Percentiles rank a stretch among this genome's conserved stretches.
These are phyloP conservation scores for Gonium pectorale DNA, from an alignment of 139 green algal genomes.

Conservation along the genomic window DNA sequence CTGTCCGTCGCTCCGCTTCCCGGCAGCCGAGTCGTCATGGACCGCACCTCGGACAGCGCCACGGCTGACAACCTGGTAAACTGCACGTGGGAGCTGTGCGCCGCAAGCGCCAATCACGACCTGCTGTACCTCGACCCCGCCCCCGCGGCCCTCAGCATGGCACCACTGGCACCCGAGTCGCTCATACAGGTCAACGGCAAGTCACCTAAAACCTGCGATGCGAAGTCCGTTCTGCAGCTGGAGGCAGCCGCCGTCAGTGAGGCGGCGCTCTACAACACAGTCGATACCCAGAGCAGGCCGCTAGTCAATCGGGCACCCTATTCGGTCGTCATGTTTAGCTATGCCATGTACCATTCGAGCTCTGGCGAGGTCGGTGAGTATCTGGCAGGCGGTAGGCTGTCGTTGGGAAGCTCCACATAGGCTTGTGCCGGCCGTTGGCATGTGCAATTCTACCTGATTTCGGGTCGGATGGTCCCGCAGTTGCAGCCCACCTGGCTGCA, in stretches of 20 bases:
- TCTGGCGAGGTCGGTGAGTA: too few species aligned
- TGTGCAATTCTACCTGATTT: too few species aligned
- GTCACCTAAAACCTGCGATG: background rate
- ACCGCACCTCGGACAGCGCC: background rate
- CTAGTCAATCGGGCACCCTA: background rate
- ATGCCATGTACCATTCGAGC: too few species aligned
- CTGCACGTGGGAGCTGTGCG: background rate
- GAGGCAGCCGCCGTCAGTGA: background rate
- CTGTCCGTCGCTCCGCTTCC: background rate
- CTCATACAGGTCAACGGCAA: background rate
- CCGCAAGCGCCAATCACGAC: background rate
- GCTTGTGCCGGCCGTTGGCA: too few species aligned
- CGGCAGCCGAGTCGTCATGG: background rate
- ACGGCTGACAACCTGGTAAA: background rate
- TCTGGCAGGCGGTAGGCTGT: too few species aligned
- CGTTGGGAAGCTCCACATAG: too few species aligned
- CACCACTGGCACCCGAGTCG: background rate
- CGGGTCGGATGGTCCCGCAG: too few species aligned
- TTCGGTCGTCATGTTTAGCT: background rate
- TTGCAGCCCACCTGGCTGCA: too few species aligned
- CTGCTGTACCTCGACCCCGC: background rate
- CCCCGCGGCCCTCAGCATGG: too few species aligned
- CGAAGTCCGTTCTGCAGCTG: background rate
- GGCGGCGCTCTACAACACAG: background rate
- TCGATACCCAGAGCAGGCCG: background rate